Evolutionary conservation across 306 rosid species (phyloP).

Genomic region (Sesbania bispinosa): DNA sequence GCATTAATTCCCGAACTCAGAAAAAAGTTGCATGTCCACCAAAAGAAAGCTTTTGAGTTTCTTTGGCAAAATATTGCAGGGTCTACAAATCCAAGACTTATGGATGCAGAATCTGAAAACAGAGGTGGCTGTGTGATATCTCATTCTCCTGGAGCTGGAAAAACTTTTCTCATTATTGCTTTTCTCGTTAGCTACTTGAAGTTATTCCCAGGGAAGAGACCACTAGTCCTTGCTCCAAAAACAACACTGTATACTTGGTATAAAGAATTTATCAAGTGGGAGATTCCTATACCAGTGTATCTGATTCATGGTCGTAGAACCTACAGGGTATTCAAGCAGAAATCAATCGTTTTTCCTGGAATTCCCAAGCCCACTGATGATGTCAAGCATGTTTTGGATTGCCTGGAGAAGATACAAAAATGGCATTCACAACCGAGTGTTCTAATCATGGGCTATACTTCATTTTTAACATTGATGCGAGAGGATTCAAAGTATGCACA

Average conservation of each 20-base stretch:
- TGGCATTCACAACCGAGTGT: slow-evolving; percentile 95
- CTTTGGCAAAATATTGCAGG: slow-evolving; percentile 87
- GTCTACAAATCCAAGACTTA: slow-evolving; percentile 54
- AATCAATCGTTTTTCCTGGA: slow-evolving; percentile 51
- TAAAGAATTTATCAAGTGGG: slow-evolving; percentile 95
- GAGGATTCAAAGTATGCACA: slow-evolving; percentile 75
- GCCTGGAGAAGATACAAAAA: slow-evolving; percentile 84
- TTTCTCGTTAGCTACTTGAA: slow-evolving; percentile 88
- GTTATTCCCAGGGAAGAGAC: slow-evolving; percentile 84
- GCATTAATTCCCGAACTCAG: slow-evolving; percentile 38
- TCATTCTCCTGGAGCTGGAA: slow-evolving; percentile 96
- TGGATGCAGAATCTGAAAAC: slow-evolving; percentile 47
- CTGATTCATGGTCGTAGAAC: slow-evolving; percentile 88
- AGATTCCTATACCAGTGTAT: slow-evolving; percentile 87
- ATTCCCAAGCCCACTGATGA: slow-evolving; percentile 76
- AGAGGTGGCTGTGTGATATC: slow-evolving; percentile 92
- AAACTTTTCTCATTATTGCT: slow-evolving; percentile 88
- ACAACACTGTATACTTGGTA: slow-evolving; percentile 97
- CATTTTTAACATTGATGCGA: slow-evolving; percentile 75
- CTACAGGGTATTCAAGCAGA: slow-evolving; percentile 58
- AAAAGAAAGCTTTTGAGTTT: slow-evolving; percentile 86
- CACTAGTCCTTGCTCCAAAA: slow-evolving; percentile 92
- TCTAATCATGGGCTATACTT: slow-evolving; percentile 94
- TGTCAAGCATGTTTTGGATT: slow-evolving; percentile 87
- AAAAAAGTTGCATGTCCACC: slow-evolving; percentile 59